These are phyloP conservation scores for Colletotrichum sp. DNA, from an alignment of 2,329 filamentous ascomycete genomes.

Conservation along the genomic window DNA sequence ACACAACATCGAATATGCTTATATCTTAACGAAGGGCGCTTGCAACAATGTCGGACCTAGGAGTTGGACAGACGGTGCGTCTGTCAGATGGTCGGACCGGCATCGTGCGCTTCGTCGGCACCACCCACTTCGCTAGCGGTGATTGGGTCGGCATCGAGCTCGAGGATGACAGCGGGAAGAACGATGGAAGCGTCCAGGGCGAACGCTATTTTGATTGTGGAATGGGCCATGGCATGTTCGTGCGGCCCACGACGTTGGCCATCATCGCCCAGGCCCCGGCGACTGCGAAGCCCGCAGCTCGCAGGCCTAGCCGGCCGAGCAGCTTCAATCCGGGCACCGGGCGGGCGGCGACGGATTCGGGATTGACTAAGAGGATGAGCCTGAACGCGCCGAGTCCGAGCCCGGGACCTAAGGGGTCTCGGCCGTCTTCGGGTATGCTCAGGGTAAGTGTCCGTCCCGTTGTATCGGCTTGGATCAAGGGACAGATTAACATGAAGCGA, in stretches of 20 bases:
- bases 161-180: constrained; percentile 83
- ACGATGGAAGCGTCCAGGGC: constrained; percentile 89
- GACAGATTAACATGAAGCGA: constrained; percentile 1
- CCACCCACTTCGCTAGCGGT: constrained; percentile 79
- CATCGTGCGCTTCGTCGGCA: constrained; percentile 81
- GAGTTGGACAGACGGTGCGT: constrained; percentile 76
- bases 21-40: neutral
- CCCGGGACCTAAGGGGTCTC: constrained; percentile 62
- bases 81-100: constrained; percentile 80
- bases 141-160: constrained; percentile 93
- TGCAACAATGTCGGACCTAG: constrained; percentile 60
- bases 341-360: constrained; percentile 54
- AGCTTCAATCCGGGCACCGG: constrained; percentile 50
- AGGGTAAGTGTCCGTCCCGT: constrained; percentile 44
- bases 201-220: constrained; percentile 87
- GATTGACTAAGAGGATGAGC: constrained; percentile 67
- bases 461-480: neutral
- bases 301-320: constrained; percentile 50
- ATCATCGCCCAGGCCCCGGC: constrained; percentile 56
- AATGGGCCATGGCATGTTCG: constrained; percentile 82
- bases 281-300: constrained; percentile 36
- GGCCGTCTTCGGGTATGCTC: constrained; percentile 60
- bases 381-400: constrained; percentile 76
- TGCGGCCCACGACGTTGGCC: constrained; percentile 73
- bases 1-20: constrained; percentile 12